Base-by-base conservation (phyloP, 2,329 filamentous ascomycete genomes). In the Cladobotryum protrusum region DNA sequence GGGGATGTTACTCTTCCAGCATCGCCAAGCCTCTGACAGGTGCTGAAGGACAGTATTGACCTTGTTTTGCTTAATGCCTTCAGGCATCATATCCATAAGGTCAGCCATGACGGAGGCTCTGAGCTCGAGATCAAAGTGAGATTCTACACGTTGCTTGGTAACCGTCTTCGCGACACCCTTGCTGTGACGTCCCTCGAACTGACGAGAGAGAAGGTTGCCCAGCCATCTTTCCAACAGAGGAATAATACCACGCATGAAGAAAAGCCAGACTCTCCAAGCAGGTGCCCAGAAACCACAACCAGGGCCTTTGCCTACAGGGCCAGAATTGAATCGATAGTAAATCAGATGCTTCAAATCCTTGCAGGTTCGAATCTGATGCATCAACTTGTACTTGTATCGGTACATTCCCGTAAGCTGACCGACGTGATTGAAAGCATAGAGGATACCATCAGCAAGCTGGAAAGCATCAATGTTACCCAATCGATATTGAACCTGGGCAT, bases 71-170 rank as follows among this genome's bases (percentile, higher is more conserved):
- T 96, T 96, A 73, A 99, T 97, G 58, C 93, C 93, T 67, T 99
- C 95, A 0, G 93, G 93, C 93, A 99, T 99, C 95, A 99, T 99
- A 63, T 99, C 93, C 87, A 96, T 96, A 45, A 99, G 76, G 70
- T 99, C 93, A 41, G 92, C 90, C 92, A 99, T 99, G 57, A 99
- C 93, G 0, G 93, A 96, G 14, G 95, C 95, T 62, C 93, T 89
- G 45, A 99, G 83, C 70, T 99, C 93, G 50, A 99, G 78, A 70
- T 99, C 93, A 63, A 96, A 99, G 66, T 99, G 95, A 19, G 93
- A 97, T 65, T 99, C 93, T 5, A 99, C 93, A 72, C 93, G 89
- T 72, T 99, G 93, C 73, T 99, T 99, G 4, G 93, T 99, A 34
- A 99, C 93, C 0, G 93, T 99, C 77, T 99, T 99, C 33, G 93